These are phyloP conservation scores for Colletotrichum sp. DNA, from an alignment of 2,329 filamentous ascomycete species.

Conservation along the genomic window DNA sequence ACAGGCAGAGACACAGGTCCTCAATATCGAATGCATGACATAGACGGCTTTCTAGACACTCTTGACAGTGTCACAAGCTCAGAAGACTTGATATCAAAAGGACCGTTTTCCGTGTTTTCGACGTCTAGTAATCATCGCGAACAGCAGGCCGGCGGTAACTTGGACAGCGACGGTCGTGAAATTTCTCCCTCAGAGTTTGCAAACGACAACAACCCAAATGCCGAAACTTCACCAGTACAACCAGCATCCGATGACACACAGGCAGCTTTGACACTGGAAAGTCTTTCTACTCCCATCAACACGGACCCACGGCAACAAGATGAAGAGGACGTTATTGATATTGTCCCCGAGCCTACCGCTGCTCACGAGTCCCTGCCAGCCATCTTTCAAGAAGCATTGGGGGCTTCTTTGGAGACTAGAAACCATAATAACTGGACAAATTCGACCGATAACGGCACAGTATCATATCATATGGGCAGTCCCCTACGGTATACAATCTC, in stretches of 20 bases:
- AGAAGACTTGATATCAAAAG: background rate
- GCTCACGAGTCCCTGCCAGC: background rate
- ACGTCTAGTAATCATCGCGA: no score
- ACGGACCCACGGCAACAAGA: background rate
- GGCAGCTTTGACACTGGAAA: background rate
- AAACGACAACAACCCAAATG: background rate
- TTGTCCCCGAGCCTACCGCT: background rate
- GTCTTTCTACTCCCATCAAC: background rate
- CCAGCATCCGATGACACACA: background rate
- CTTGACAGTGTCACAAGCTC: background rate
- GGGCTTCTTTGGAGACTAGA: background rate
- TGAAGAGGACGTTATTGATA: background rate
- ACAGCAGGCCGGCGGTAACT: background rate
- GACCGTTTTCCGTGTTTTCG: background rate
- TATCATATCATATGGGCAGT: background rate
- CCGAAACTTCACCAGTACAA: background rate
- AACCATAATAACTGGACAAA: background rate
- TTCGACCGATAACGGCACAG: background rate
- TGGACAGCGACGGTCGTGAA: accelerated
- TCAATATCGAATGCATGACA: background rate
- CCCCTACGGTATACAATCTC: background rate
- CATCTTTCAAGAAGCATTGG: background rate
- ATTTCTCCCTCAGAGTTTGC: background rate
- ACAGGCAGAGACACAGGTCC: background rate
- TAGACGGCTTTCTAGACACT: background rate